phyloP scores from a whole-genome alignment of 2,329 filamentous ascomycete genomes.

The Diaporthe capsici region DNA sequence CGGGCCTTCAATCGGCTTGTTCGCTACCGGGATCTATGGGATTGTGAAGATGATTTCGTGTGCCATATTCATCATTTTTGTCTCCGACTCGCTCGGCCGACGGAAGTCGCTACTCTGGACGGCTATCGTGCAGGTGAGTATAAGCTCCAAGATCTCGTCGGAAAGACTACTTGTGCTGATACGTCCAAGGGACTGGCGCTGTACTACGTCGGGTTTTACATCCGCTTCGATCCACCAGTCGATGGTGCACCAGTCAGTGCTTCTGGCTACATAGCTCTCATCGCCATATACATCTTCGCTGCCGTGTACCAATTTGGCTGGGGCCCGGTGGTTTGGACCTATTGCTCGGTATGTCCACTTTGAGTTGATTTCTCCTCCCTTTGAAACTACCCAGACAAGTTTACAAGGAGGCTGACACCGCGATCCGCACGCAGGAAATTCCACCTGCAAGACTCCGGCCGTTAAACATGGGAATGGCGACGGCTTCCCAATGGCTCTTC shows the following conservation, averaged over 20 bases:
- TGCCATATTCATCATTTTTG: not conserved
- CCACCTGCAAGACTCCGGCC: conserved; percentile 70
- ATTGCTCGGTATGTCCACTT: conserved; percentile 46
- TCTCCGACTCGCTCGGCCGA: conserved; percentile 68
- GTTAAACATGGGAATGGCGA: conserved; percentile 72
- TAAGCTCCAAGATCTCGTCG: not conserved
- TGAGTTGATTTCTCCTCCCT: not conserved
- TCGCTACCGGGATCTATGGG: not conserved
- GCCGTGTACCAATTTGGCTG: conserved; percentile 72
- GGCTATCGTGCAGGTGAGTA: conserved; percentile 35
- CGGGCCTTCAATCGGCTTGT: not conserved
- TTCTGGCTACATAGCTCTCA: conserved; percentile 66
- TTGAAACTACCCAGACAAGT: not conserved
- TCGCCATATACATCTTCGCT: conserved; percentile 75
- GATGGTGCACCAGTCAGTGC: conserved; percentile 58
- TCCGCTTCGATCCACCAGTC: conserved; percentile 60
- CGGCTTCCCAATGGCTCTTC: conserved; percentile 74
- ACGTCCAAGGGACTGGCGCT: conserved; percentile 55
- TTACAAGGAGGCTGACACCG: not conserved
- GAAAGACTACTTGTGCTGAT: not conserved
- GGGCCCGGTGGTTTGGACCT: conserved; percentile 75
- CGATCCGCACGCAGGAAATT: conserved; percentile 67
- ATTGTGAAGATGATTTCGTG: conserved; percentile 1
- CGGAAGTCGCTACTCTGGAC: conserved; percentile 72
- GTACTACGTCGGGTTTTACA: conserved; percentile 74